Evolutionary conservation across 805 yeast genomes (phyloP).

Genomic region (Metschnikowia sp.): DNA sequence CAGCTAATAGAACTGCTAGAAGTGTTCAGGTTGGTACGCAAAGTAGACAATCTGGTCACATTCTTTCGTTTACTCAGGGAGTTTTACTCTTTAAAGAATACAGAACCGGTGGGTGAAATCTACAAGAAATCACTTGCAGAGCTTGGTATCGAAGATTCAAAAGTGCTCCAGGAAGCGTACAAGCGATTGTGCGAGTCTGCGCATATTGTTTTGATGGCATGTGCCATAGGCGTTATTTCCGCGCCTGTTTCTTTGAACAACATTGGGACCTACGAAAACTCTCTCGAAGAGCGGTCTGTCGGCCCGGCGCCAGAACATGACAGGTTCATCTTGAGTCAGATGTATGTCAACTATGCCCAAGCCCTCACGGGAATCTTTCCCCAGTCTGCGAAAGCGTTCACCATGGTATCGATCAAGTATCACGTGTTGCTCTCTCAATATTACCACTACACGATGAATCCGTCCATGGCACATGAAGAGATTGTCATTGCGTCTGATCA

Average conservation of each 20-base stretch:
- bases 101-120: conserved; percentile 1
- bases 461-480: conserved; percentile 24
- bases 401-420: conserved; percentile 19
- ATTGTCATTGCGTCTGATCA: conserved; percentile 26
- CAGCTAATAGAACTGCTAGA: conserved; percentile 30
- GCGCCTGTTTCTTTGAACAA: conserved; percentile 33
- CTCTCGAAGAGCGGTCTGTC: conserved; percentile 25
- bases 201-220: conserved; percentile 26
- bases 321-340: conserved; percentile 21
- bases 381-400: conserved; percentile 11
- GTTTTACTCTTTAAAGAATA: conserved; percentile 2
- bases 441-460: conserved; percentile 24
- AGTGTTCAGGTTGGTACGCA: conserved; percentile 21
- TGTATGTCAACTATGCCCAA: conserved; percentile 22
- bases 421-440: conserved; percentile 27
- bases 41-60: conserved; percentile 19
- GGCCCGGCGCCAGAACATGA: conserved; percentile 13
- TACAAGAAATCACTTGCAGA: conserved; percentile 4
- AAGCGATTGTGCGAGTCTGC: conserved; percentile 20
- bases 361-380: conserved; percentile 24
- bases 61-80: conserved; percentile 18
- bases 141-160: conserved; percentile 16
- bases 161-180: conserved; percentile 20
- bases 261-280: conserved; percentile 24
- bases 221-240: conserved; percentile 32